These are phyloP conservation scores for Colletotrichum karsti DNA, from an alignment of 2,329 filamentous ascomycete species.

Conservation along the genomic window DNA sequence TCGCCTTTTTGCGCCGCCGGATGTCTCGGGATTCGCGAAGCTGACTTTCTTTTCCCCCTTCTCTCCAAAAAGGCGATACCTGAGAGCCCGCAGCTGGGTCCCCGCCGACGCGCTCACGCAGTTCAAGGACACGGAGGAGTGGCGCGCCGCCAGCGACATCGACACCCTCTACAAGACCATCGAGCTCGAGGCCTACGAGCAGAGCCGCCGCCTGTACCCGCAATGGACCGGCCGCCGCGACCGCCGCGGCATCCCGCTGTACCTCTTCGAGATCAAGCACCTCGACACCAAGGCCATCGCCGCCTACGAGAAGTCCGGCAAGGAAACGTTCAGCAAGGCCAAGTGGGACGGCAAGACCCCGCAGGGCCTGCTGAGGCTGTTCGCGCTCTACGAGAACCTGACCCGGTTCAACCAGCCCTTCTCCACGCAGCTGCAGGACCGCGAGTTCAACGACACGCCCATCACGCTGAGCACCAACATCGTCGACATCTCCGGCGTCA, in stretches of 20 bases:
- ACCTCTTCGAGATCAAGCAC: conserved; percentile 86
- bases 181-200: conserved; percentile 84
- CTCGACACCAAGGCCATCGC: conserved; percentile 84
- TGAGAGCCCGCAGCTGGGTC: conserved; percentile 85
- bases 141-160: conserved; percentile 82
- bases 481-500: conserved; percentile 89
- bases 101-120: conserved; percentile 81
- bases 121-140: conserved; percentile 89
- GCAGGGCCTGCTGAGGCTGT: conserved; percentile 82
- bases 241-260: conserved; percentile 89
- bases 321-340: conserved; percentile 67
- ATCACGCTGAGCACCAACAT: conserved; percentile 95
- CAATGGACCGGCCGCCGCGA: conserved; percentile 95
- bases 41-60: not conserved
- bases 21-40: not conserved
- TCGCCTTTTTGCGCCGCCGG: not conserved
- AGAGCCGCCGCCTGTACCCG: conserved; percentile 84
- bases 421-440: conserved; percentile 77
- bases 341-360: conserved; percentile 73
- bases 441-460: conserved; percentile 80
- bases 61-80: conserved; percentile 72
- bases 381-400: conserved; percentile 93
- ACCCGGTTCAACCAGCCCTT: conserved; percentile 88
- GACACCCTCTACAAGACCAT: conserved; percentile 86
- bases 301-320: conserved; percentile 75